phyloP scores from a whole-genome alignment of 208 protist genomes.

The Trypanosoma brucei region DNA sequence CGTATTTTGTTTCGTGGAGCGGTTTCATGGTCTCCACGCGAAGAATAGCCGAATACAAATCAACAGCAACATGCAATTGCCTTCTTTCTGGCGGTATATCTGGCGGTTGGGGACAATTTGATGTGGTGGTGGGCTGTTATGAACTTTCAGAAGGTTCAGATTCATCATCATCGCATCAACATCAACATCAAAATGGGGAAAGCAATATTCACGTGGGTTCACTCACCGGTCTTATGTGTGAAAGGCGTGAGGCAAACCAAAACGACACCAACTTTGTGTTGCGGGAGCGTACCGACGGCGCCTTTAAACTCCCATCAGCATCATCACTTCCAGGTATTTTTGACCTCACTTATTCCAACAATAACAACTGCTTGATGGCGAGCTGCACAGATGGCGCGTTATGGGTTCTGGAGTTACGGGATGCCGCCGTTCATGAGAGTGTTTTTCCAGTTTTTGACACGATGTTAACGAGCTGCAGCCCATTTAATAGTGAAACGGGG shows the following conservation, averaged over 20 bases:
- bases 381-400: conserved; percentile 72
- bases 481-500: conserved; percentile 21
- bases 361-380: conserved; percentile 26
- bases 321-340: conserved; percentile 59
- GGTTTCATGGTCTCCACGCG: conserved; percentile 6
- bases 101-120: background rate
- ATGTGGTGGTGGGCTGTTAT: conserved; percentile 34
- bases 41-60: conserved; percentile 4
- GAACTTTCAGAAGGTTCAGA: conserved; percentile 17
- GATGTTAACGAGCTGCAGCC: conserved; percentile 77
- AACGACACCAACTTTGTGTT: background rate
- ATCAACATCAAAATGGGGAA: background rate
- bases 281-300: background rate
- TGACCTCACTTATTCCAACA: conserved; percentile 27
- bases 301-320: background rate
- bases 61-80: conserved; percentile 69
- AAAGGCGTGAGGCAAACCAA: background rate
- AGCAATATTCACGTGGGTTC: conserved; percentile 6
- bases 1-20: background rate
- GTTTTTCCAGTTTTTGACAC: conserved; percentile 42
- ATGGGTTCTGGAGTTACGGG: conserved; percentile 32
- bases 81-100: conserved; percentile 27
- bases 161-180: background rate
- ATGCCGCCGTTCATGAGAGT: conserved; percentile 5
- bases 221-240: conserved; percentile 16